A percentile compares a stretch with the other conserved stretches of the same genome.
phyloP scores from a whole-genome alignment of 2,329 filamentous ascomycete genomes.

The Aspergillus niger region DNA sequence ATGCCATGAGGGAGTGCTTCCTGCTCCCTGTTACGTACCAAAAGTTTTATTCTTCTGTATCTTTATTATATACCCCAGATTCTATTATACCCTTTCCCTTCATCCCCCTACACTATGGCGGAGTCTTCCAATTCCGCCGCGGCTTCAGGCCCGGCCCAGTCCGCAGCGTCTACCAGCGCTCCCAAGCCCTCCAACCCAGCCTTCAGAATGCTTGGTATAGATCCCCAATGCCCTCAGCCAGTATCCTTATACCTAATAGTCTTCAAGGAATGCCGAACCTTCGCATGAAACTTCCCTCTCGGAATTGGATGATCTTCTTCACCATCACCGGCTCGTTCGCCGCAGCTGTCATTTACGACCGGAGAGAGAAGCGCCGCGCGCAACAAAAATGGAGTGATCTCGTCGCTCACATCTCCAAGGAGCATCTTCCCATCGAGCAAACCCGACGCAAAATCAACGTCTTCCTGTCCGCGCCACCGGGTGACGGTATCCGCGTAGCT shows the following conservation, averaged over 20 bases:
- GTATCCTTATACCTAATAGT: background rate
- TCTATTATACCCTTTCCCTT: background rate
- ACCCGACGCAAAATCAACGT: slow-evolving; percentile 84
- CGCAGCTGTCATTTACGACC: slow-evolving; percentile 84
- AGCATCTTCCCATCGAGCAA: slow-evolving; percentile 70
- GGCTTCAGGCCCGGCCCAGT: slow-evolving; percentile 40
- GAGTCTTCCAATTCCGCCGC: slow-evolving; percentile 40
- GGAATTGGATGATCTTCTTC: slow-evolving; percentile 98
- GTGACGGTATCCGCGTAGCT: slow-evolving; percentile 78
- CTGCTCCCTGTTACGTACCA: background rate
- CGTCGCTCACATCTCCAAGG: slow-evolving; percentile 80
- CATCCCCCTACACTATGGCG: slow-evolving; percentile 33
- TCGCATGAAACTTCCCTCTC: slow-evolving; percentile 81
- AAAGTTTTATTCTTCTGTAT: background rate
- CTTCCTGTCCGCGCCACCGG: slow-evolving; percentile 81
- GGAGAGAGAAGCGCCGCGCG: slow-evolving; percentile 80
- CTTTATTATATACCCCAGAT: background rate
- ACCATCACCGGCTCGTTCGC: slow-evolving; percentile 75
- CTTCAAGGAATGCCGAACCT: slow-evolving; percentile 75
- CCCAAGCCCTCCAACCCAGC: slow-evolving; percentile 65
- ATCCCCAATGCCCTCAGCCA: background rate
- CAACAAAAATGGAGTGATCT: slow-evolving; percentile 84
- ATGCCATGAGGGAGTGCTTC: background rate
- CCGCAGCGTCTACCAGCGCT: slow-evolving; percentile 17
- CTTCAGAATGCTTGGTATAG: slow-evolving; percentile 67